Conservation (phyloP, 208 protist genomes). For the Acanthamoeba lenticulata region DNA sequence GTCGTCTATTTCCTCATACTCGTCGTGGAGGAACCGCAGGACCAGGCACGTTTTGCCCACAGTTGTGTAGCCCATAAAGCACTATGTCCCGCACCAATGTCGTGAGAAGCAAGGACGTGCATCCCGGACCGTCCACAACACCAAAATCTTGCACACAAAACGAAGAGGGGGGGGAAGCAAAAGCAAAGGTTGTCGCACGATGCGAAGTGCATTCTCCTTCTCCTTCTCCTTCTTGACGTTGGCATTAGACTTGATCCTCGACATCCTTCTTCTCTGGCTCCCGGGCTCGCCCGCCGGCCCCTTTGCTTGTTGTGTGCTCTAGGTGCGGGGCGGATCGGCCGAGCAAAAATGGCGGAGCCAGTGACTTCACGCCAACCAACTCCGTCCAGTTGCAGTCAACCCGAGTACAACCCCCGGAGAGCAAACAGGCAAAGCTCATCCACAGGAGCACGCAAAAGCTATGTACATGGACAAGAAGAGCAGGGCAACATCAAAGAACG, state of each 20-base stretch:
- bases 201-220: background rate
- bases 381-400: no score
- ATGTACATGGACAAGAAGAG: background rate
- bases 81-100: background rate
- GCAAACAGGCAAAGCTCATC: no score
- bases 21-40: constrained; percentile 53
- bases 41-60: constrained; percentile 58
- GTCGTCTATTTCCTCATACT: constrained; percentile 63
- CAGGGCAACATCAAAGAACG: background rate
- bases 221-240: background rate
- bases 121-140: background rate
- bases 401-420: no score
- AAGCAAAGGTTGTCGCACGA: background rate
- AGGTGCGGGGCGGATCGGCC: no score
- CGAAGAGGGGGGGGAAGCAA: background rate
- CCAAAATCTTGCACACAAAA: background rate
- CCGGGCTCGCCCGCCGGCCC: no score
- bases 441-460: background rate
- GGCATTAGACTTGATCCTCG: background rate
- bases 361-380: no score
- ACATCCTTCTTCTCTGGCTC: no score
- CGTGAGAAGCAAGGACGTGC: background rate
- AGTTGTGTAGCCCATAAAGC: constrained; percentile 45
- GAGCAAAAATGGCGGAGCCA: no score
- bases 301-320: no score